phyloP scores from a whole-genome alignment of 108 stramenopile species.

The Pseudonitzschia pungens region DNA sequence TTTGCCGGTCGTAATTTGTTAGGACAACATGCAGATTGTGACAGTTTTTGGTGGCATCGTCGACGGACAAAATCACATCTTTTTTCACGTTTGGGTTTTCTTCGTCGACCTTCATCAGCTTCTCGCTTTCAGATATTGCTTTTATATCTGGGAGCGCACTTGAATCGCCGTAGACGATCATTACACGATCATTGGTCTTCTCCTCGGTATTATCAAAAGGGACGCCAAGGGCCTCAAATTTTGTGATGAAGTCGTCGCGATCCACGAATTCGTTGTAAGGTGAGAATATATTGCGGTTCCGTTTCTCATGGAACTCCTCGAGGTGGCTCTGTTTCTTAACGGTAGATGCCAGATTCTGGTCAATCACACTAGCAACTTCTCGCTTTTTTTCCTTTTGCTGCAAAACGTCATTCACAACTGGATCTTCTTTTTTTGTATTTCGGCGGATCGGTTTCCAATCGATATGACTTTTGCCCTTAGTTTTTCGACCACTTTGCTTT shows the following conservation, averaged over 20 bases:
- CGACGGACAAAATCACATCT: constrained; percentile 18
- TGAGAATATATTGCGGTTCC: background rate
- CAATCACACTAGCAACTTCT: no score
- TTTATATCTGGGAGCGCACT: background rate
- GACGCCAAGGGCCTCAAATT: constrained; percentile 23
- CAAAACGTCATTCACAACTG: no score
- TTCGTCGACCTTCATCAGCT: no score
- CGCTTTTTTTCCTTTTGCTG: no score
- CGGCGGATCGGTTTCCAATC: no score
- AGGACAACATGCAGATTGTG: constrained; percentile 63
- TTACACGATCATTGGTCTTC: constrained; percentile 9
- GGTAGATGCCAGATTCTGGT: no score
- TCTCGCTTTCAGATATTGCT: background rate
- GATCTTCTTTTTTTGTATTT: no score
- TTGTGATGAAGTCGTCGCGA: constrained; percentile 22
- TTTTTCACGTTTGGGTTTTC: no score
- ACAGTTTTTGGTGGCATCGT: constrained; percentile 66
- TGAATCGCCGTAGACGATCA: background rate
- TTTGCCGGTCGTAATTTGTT: constrained; percentile 24
- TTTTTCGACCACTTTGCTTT: no score
- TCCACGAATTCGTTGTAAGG: constrained; percentile 3
- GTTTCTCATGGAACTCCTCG: no score
- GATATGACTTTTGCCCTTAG: no score
- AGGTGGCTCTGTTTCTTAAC: no score
- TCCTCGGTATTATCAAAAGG: constrained; percentile 21